These are phyloP conservation scores for Colletotrichum trifolii DNA, from an alignment of 2,329 filamentous ascomycete species.

Conservation along the genomic window DNA sequence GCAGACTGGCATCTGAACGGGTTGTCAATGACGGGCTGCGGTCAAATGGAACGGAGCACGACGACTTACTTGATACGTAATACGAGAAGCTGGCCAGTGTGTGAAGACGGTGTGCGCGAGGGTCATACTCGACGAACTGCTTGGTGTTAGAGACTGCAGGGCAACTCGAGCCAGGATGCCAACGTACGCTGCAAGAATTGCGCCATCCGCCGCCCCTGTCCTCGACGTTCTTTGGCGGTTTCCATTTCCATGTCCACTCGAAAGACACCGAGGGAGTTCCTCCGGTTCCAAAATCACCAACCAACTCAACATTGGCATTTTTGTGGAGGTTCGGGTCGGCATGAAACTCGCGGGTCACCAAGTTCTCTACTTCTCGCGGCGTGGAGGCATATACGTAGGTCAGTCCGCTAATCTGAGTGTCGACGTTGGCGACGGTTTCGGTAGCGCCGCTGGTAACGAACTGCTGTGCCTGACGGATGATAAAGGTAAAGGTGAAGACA, in stretches of 20 bases:
- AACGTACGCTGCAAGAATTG: conserved; percentile 86
- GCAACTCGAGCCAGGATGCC: too few relatives aligned
- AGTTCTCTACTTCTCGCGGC: conserved; percentile 86
- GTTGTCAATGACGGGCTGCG: conserved; percentile 37
- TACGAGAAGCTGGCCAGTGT: conserved; percentile 94
- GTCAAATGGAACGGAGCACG: neutral
- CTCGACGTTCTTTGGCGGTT: conserved; percentile 83
- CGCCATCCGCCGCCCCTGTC: conserved; percentile 93
- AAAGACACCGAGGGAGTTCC: conserved; percentile 89
- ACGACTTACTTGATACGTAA: conserved; percentile 82
- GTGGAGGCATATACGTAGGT: conserved; percentile 94
- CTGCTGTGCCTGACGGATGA: conserved; percentile 68
- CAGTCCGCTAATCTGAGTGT: conserved; percentile 86
- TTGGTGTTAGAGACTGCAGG: conserved; percentile 38
- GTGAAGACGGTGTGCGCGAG: conserved; percentile 87
- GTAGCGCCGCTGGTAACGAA: conserved; percentile 57
- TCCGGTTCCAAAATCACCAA: conserved; percentile 90
- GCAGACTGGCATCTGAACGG: conserved; percentile 53
- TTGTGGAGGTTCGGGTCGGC: conserved; percentile 98
- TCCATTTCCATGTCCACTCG: conserved; percentile 98
- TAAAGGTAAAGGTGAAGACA: conserved; percentile 91
- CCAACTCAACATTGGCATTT: conserved; percentile 92
- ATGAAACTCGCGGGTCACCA: conserved; percentile 95
- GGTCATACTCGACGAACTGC: conserved; percentile 96
- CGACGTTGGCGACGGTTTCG: conserved; percentile 54